A percentile compares a stretch with the other conserved stretches of the same genome.
These are phyloP conservation scores for Aspergillus pseudoterreus DNA, from an alignment of 2,329 filamentous ascomycete species.

Conservation along the genomic window DNA sequence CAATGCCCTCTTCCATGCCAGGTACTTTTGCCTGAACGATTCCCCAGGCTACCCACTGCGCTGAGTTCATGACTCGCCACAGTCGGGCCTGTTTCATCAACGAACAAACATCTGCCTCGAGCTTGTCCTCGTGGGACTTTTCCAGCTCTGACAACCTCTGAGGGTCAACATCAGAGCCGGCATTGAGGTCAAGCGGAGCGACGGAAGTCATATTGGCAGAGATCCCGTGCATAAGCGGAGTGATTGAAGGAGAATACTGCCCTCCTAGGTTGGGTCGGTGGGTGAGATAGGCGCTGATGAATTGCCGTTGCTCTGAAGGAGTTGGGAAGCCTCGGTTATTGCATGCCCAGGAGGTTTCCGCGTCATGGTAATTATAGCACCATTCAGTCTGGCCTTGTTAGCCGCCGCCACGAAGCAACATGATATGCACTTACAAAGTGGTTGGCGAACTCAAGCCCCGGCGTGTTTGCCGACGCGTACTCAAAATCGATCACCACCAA, in stretches of 20 bases:
- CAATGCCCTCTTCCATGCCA: slow-evolving; percentile 55
- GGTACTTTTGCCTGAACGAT: slow-evolving; percentile 90
- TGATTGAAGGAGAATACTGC: slow-evolving; percentile 23
- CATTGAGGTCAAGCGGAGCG: slow-evolving; percentile 75
- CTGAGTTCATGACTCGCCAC: slow-evolving; percentile 85
- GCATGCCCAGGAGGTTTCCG: slow-evolving; percentile 62
- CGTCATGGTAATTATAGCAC: slow-evolving; percentile 95
- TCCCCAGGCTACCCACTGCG: slow-evolving; percentile 93
- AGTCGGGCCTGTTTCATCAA: slow-evolving; percentile 75
- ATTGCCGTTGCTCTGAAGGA: slow-evolving; percentile 74
- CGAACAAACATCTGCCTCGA: slow-evolving; percentile 64
- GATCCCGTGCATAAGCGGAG: slow-evolving; percentile 49
- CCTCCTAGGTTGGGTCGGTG: slow-evolving; percentile 61
- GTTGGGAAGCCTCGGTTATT: slow-evolving; percentile 70
- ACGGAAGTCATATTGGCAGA: slow-evolving; percentile 48
- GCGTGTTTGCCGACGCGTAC: slow-evolving; percentile 84
- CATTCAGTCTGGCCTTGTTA: slow-evolving; percentile 65
- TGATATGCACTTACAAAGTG: slow-evolving; percentile 66
- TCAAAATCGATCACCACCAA: slow-evolving; percentile 98
- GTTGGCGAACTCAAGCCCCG: slow-evolving; percentile 90
- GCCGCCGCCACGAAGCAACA: neutral
- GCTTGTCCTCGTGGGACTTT: slow-evolving; percentile 57
- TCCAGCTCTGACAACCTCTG: slow-evolving; percentile 55
- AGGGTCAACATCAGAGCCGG: slow-evolving; percentile 53
- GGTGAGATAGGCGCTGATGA: slow-evolving; percentile 80